Evolutionary conservation across 805 yeast genomes (phyloP).

Genomic region (Nakazawaea wickerhamii): DNA sequence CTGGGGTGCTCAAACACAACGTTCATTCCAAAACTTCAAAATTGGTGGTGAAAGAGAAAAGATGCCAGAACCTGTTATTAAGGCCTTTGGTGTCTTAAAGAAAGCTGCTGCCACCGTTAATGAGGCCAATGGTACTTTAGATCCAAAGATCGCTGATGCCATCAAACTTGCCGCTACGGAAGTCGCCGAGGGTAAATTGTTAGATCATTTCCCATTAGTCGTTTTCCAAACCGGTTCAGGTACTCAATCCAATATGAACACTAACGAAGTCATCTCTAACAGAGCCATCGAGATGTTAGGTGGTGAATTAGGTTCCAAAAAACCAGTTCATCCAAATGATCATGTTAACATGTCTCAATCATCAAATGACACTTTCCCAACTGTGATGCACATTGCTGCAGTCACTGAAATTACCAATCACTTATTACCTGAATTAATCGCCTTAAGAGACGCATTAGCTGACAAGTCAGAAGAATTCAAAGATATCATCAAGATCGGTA

Average conservation of each 20-base stretch:
- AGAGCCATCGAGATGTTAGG: constrained; percentile 96
- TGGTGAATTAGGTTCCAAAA: constrained; percentile 86
- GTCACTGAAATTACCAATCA: constrained; percentile 76
- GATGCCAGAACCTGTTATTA: constrained; percentile 87
- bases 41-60: constrained; percentile 90
- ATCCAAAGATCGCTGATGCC: constrained; percentile 76
- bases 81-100: constrained; percentile 90
- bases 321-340: constrained; percentile 96
- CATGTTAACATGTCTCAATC: constrained; percentile 98
- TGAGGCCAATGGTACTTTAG: constrained; percentile 68
- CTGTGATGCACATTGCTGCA: constrained; percentile 99
- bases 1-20: constrained; percentile 98
- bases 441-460: constrained; percentile 72
- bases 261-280: constrained; percentile 97
- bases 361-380: constrained; percentile 98
- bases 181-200: constrained; percentile 85
- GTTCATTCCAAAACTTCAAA: constrained; percentile 90
- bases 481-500: constrained; percentile 93
- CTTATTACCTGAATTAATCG: constrained; percentile 75
- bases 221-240: constrained; percentile 99
- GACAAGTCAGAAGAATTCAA: constrained; percentile 78
- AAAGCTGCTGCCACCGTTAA: constrained; percentile 93
- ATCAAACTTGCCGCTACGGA: constrained; percentile 94
- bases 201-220: constrained; percentile 94
- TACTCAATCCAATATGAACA: constrained; percentile 98